Percentiles rank a stretch among this genome's conserved stretches.
Conservation (phyloP, 176 grass and related monocot species). For the Rhynchospora pubera region DNA sequence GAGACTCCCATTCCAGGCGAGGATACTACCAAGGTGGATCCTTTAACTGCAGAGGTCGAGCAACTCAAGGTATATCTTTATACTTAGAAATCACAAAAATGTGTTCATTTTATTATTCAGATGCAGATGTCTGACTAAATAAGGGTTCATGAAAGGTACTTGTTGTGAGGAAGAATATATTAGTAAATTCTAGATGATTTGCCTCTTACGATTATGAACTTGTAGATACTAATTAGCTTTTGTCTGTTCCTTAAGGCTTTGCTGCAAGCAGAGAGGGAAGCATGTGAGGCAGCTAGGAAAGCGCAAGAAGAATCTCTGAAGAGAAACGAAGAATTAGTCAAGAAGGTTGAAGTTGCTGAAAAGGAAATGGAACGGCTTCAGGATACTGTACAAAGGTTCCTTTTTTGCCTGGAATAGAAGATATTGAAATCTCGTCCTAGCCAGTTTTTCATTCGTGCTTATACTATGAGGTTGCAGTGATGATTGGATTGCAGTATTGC, state of each 20-base stretch:
- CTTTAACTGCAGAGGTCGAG: slow-evolving; percentile 60
- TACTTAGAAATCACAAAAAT: neutral
- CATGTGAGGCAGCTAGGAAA: slow-evolving; percentile 59
- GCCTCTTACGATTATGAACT: neutral
- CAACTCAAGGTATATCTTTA: slow-evolving; percentile 56
- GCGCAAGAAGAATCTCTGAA: slow-evolving; percentile 58
- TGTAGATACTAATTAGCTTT: slow-evolving; percentile 1
- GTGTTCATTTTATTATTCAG: neutral
- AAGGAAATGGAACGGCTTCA: slow-evolving; percentile 90
- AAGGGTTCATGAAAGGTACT: neutral
- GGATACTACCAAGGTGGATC: slow-evolving; percentile 81
- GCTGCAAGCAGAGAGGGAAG: slow-evolving; percentile 64
- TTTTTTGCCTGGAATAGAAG: slow-evolving; percentile 1
- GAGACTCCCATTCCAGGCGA: slow-evolving; percentile 77
- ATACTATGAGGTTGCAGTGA: neutral
- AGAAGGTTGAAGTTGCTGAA: slow-evolving; percentile 72
- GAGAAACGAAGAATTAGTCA: slow-evolving; percentile 74
- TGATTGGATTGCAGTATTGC: neutral
- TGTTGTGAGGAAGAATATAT: neutral
- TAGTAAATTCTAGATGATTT: neutral
- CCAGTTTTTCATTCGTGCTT: neutral
- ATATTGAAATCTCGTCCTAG: neutral
- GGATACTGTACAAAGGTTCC: slow-evolving; percentile 79
- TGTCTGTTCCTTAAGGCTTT: slow-evolving; percentile 37
- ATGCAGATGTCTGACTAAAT: neutral